These are phyloP conservation scores for Dichomitus squalens DNA, from an alignment of 1,284 basidiomycete genomes.

Conservation along the genomic window DNA sequence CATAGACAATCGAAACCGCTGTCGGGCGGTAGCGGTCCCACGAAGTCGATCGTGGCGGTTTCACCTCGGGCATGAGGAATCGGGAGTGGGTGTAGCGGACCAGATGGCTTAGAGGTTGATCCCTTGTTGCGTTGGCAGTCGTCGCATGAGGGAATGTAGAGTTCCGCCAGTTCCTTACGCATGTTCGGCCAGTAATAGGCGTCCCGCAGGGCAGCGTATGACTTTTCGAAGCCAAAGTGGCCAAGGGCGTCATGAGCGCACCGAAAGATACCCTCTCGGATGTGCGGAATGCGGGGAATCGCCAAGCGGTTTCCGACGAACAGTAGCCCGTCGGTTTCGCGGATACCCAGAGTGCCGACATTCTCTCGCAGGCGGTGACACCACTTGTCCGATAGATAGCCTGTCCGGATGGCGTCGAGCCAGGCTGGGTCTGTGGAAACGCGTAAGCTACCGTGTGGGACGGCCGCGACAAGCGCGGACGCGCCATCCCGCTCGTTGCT, in stretches of 20 bases:
- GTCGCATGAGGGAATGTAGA: slow-evolving; percentile 24
- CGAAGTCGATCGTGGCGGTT: slow-evolving; percentile 45
- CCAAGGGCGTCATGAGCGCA: slow-evolving; percentile 36
- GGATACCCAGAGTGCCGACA: slow-evolving; percentile 5
- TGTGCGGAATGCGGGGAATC: slow-evolving; percentile 28
- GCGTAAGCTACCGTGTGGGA: slow-evolving; percentile 20
- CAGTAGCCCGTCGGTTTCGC: slow-evolving; percentile 27
- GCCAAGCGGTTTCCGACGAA: slow-evolving; percentile 25
- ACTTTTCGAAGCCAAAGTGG: slow-evolving; percentile 42
- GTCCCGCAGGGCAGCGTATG: slow-evolving; percentile 29
- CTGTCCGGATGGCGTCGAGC: neutral
- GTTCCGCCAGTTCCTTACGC: slow-evolving; percentile 31
- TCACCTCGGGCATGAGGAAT: slow-evolving; percentile 23
- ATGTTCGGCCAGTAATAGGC: slow-evolving; percentile 47
- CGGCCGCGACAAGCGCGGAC: slow-evolving; percentile 4
- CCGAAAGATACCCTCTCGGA: slow-evolving; percentile 27
- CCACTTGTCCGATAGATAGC: neutral
- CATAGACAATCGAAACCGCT: slow-evolving; percentile 39
- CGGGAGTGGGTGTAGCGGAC: slow-evolving; percentile 26
- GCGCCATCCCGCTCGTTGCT: neutral
- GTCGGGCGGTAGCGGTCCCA: slow-evolving; percentile 41
- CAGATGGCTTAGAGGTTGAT: slow-evolving; percentile 10
- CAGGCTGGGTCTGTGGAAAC: neutral
- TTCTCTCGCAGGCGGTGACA: neutral
- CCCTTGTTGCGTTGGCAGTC: slow-evolving; percentile 29